Conservation (phyloP, 2,329 filamentous ascomycete species). For the Fusarium duplospermum region DNA sequence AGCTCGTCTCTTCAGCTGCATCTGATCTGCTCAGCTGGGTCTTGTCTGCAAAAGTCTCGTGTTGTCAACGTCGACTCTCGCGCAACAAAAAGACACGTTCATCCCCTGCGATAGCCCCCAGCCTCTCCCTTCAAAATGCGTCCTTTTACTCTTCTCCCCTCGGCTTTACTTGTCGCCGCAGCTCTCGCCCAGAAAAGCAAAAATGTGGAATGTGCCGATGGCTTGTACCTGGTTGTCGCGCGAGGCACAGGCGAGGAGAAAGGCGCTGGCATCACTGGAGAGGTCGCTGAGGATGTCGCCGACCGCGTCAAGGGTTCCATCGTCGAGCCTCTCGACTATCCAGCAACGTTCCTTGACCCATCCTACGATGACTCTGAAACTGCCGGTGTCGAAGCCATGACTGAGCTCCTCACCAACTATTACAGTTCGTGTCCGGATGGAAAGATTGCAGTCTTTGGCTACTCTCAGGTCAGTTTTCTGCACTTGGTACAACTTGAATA, state of each 20-base stretch:
- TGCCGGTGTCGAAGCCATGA: slow-evolving; percentile 49
- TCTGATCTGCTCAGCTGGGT: not conserved
- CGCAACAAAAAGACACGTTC: not conserved
- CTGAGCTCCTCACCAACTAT: slow-evolving; percentile 47
- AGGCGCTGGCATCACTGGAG: slow-evolving; percentile 50
- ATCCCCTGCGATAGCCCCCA: not conserved
- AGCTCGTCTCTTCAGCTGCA: not conserved
- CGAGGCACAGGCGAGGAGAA: slow-evolving; percentile 52
- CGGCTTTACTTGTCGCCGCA: slow-evolving; percentile 42
- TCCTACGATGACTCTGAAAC: slow-evolving; percentile 51
- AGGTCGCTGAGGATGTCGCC: slow-evolving; percentile 48
- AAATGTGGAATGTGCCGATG: slow-evolving; percentile 46
- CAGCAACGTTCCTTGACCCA: slow-evolving; percentile 49
- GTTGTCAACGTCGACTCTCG: not conserved
- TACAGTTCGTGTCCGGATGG: slow-evolving; percentile 50
- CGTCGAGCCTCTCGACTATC: slow-evolving; percentile 52
- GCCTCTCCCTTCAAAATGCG: slow-evolving; percentile 29
- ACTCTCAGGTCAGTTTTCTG: slow-evolving; percentile 51
- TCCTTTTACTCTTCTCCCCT: slow-evolving; percentile 27
- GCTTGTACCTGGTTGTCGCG: slow-evolving; percentile 55
- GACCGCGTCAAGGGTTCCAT: slow-evolving; percentile 49
- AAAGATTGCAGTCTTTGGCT: slow-evolving; percentile 56
- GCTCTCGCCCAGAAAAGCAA: slow-evolving; percentile 36
- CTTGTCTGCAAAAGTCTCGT: not conserved
- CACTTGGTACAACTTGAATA: not conserved